Evolutionary conservation across 257 asterid species (phyloP), one percentile per base, ranked within the genome.

Genomic region (Nemophila menziesii): DNA sequence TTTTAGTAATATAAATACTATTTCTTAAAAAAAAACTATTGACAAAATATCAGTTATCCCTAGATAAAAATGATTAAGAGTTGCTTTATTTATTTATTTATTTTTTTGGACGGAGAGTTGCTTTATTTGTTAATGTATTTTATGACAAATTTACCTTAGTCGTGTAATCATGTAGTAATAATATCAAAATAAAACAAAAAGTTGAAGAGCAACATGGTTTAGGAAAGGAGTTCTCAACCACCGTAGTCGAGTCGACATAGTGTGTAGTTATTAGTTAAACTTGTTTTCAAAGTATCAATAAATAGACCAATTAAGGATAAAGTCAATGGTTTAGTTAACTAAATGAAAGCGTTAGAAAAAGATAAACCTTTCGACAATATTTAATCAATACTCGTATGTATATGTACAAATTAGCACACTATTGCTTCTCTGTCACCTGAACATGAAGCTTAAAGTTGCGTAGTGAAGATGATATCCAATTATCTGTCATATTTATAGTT

Each of bases 341-440:
- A 11, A 15, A 36, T 49, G 22, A 49, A 36, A 49, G 34, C 46
- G 46, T 49, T 14, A 16, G 43, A 18, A 26, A 20, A 44, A 44
- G 23, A 11, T 16, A n/a, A 17, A 33, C 15, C 11, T 33, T 29
- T 49, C 22, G 22, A n/a, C n/a, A n/a, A 24, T n/a, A 34, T 19
- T 14, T 20, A 19, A 29, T 7, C 12, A 29, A 13, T 2, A 29
- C 4, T 26, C 10, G 33, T 26, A 10, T 26, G 36, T 2, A 13
- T 29, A 2, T 29, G 36, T 5, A 13, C 12, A 7, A 2, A 7
- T 29, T 29, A 29, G 36, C 36, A 29, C 7, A 29, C 36, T 13
- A 29, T 29, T 29, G 36, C 36, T 29, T 29, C 36, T 29, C 7
- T 29, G 9, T 2, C 9, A 7, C 36, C 8, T 29, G 36, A 29